Conservation (phyloP, 78 protist genomes). For the Pigoraptor vietnamica region DNA sequence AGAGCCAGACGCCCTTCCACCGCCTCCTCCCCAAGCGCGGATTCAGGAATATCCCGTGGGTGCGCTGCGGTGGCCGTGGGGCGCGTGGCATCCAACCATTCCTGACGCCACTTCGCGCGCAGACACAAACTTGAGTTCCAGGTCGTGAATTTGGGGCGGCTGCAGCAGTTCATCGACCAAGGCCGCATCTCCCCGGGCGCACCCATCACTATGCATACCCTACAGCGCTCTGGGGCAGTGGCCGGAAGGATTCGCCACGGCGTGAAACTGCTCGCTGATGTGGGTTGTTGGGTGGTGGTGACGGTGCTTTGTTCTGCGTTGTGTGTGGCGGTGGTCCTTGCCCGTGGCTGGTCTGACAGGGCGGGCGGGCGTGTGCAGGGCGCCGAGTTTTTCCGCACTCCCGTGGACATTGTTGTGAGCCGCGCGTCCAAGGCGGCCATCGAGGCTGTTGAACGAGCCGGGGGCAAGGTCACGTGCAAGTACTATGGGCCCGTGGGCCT, state of each 20-base stretch:
- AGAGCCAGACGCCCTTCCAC: constrained; percentile 73
- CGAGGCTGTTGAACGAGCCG: constrained; percentile 43
- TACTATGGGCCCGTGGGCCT: constrained; percentile 59
- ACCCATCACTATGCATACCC: constrained; percentile 53
- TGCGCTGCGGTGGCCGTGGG: neutral
- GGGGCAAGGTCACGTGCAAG: constrained; percentile 47
- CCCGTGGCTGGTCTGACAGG: too few relatives aligned
- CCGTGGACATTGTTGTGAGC: neutral
- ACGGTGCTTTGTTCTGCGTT: neutral
- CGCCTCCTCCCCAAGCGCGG: constrained; percentile 62
- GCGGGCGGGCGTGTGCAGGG: neutral
- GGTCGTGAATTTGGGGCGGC: constrained; percentile 28
- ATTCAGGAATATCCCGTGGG: constrained; percentile 34
- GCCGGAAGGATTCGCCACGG: constrained; percentile 32
- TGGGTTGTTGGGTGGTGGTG: neutral
- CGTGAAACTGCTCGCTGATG: constrained; percentile 44
- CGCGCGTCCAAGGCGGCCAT: constrained; percentile 39
- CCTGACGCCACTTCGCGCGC: too few relatives aligned
- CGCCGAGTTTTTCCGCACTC: neutral
- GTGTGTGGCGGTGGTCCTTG: too few relatives aligned
- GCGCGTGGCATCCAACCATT: neutral
- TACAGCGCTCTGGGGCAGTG: constrained; percentile 20
- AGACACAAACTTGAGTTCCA: constrained; percentile 21
- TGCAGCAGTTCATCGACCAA: constrained; percentile 31
- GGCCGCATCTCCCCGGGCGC: constrained; percentile 21